Evolutionary conservation across 1,284 basidiomycete species (phyloP), one percentile per base, ranked within the genome.

Genomic region (Trametes versicolor): DNA sequence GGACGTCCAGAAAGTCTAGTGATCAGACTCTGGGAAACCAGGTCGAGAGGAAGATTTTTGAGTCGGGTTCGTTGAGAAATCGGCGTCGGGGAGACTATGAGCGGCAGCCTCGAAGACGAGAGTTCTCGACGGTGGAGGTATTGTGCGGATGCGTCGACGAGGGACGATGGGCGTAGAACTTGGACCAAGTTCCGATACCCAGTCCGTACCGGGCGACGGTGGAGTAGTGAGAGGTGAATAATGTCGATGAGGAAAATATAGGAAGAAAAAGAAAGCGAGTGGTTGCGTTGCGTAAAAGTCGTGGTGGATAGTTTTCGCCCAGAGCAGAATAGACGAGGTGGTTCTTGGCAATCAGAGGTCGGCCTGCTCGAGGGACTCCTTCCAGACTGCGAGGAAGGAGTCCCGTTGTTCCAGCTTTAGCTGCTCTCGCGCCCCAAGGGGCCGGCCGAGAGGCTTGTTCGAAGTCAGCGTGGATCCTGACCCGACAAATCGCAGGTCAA

Each of bases 141-240:
- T 39, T 21, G n/a, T 50, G 34, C 57, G 57, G 57, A 17, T 25
- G 8, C 48, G 57, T 51, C 57, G 23, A 51, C 21, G 47, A 41
- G n/a, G 48, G 5, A 13, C 23, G 32, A 49, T 8, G 19, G 32
- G 10, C 19, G 36, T 13, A 23, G 37, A 9, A n/a, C 37, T 25
- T 34, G 48, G 37, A 41, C 57, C 9, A 9, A 21, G 48, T 23
- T 29, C 48, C 49, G 37, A 13, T 21, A 29, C 48, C 10, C 7
- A 32, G 25, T 13, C 2, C 27, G 25, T 7, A 29, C 36, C 15
- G 13, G 48, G n/a, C 36, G 49, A 49, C 57, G 57, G 36, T 59
- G 57, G 29, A 12, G 23, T 25, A 23, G 13, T n/a, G 25, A 8
- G 27, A 21, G 25, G 17, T 7, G 23, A 27, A 32, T 29, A 43